Evolutionary conservation across 1,139 yeast species (phyloP), one percentile per base, ranked within the genome.

Genomic region (Geotrichum fermentans): DNA sequence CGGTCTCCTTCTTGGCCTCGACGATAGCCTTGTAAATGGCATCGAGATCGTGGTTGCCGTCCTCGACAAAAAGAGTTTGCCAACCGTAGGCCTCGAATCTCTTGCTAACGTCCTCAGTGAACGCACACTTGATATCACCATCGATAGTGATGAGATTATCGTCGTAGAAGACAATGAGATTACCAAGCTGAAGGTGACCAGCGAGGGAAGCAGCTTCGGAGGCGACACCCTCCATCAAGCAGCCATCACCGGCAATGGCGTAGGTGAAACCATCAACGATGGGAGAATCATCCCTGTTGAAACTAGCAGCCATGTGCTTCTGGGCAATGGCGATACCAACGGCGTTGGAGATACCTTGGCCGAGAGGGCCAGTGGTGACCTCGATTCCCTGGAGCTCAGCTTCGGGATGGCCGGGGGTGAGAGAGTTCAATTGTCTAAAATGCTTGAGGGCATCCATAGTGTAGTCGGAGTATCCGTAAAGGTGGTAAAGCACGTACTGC

Each of bases 351-450:
- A 92, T 79, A 82, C 99, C 99, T 75, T 92, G 99, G 68, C 99
- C 99, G 64, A 92, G 80, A 55, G 99, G 98, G 70, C 99, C 99
- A 55, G 98, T 90, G 70, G 98, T 90, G 65, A 90, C 96, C 69
- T 94, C 98, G 52, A 89, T 82, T 67, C 97, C 98, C 52, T 95
- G 90, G 49, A 75, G 65, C 54, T 73, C 76, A 54, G 71, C 74
- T 74, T 92, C 97, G 49, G 98, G 98, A 75, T 92, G 98, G 62
- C 98, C 98, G 49, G 98, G 98, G 57, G 96, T 85, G 73, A 82
- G 83, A 58, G 97, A 90, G 67, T 78, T 76, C 63, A 90, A 72
- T 73, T 88, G 95, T 79, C 99, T 87, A 75, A 92, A 92, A 57
- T 77, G 72, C 76, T 89, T 85, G 71, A 92, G 77, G 71, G 94